Percentiles rank a stretch among this genome's conserved stretches.
Evolutionary conservation across 768 basidiomycete species (phyloP).

Genomic region (Russula ochroleuca): DNA sequence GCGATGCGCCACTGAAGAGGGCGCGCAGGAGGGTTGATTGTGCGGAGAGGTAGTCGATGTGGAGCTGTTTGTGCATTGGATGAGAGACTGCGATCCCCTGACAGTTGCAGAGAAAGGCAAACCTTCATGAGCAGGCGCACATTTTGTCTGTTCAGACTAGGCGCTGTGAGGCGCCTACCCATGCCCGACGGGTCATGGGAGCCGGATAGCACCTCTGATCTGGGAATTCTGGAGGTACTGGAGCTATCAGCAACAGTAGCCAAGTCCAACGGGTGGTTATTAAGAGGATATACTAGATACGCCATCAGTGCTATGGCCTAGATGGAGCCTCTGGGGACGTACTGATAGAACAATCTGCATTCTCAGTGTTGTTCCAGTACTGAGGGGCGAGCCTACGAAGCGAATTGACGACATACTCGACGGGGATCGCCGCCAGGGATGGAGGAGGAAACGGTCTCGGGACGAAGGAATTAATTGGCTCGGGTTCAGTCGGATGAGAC

Average conservation of each 20-base stretch:
- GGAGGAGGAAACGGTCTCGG: conserved; percentile 62
- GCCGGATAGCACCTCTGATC: conserved; percentile 24
- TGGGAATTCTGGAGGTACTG: conserved; percentile 12
- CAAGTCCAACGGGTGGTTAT: neutral
- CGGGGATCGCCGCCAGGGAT: conserved; percentile 57
- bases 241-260: neutral
- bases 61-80: conserved; percentile 47
- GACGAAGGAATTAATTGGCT: conserved; percentile 39
- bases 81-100: conserved; percentile 6
- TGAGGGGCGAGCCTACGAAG: conserved; percentile 60
- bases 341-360: conserved; percentile 78
- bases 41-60: conserved; percentile 76
- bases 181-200: conserved; percentile 42
- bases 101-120: conserved; percentile 26
- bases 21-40: conserved; percentile 71
- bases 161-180: conserved; percentile 50
- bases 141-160: conserved; percentile 42
- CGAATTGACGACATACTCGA: conserved; percentile 68
- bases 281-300: conserved; percentile 19
- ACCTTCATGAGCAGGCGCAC: conserved; percentile 64
- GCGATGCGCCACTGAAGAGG: conserved; percentile 63
- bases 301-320: neutral
- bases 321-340: conserved; percentile 14
- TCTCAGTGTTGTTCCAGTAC: conserved; percentile 74
- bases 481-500: conserved; percentile 21